Base-by-base conservation (phyloP, 352 stramenopile species). In the Phytopythium montanum region DNA sequence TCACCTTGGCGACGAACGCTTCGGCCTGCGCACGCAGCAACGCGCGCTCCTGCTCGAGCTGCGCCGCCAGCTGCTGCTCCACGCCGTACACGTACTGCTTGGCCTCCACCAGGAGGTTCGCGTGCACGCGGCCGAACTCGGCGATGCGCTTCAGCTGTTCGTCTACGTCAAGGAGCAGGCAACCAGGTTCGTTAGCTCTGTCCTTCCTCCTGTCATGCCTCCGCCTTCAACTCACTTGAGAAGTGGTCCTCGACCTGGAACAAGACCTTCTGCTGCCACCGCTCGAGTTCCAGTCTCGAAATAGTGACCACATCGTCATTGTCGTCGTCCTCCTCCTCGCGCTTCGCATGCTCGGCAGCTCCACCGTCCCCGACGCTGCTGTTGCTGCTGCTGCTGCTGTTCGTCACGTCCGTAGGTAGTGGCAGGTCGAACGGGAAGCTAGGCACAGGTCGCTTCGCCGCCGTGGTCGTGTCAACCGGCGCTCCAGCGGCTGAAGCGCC, bases 131-230 rank as follows among this genome's bases (percentile, higher is more conserved):
- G 29, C 82, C 82, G 57, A 92, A 92, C 57, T 92, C 82, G 1
- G 77, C 74, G 56, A 92, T 92, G 36, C 82, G 75, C 65, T 90
- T 92, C 21, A 92, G 62, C 61, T 92, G 82, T 44, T 92, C 78
- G 56, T 88, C 82, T 92, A 42, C 23, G 21, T n/a, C 44, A 21
- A 13, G 29, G 8, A 36, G 5, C 41, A 13, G 19, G 52, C 45
- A 26, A 36, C 1, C 34, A 8, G 1, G 0, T n/a, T 18, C 9
- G 25, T 51, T 33, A 51, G 44, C 18, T 21, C 44, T 6, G 13
- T 14, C 13, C 44, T 1, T 31, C n/a, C 21, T 31, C 25, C n/a
- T 3, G 12, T 16, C 8, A 14, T 10, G 23, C 13, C 13, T 25
- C 5, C 39, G 39, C 10, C 9, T 8, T 3, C 14, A 19, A 83